Evolutionary conservation across 1,284 basidiomycete species (phyloP).

Genomic region (Austroboletus novae-zelandiae): DNA sequence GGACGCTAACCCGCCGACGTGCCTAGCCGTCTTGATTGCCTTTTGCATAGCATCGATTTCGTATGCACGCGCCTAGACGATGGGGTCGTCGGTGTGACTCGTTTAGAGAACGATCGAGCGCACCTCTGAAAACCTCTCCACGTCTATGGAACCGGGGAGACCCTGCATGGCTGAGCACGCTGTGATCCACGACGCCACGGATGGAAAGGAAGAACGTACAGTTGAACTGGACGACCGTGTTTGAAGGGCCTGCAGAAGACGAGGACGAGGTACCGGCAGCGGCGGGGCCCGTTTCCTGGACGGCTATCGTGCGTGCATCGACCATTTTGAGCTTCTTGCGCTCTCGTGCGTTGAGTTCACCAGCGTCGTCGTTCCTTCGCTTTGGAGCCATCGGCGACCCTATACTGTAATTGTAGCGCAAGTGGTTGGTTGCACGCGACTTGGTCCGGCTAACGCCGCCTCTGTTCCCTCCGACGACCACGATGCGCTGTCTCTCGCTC

Average conservation of each 20-base stretch:
- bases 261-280: not conserved
- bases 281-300: conserved; percentile 44
- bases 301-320: conserved; percentile 63
- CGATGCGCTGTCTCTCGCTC: conserved; percentile 36
- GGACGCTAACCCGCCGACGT: conserved; percentile 10
- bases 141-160: conserved; percentile 75
- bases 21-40: conserved; percentile 81
- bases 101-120: conserved; percentile 6
- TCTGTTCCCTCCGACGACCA: conserved; percentile 34
- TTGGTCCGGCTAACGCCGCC: conserved; percentile 17
- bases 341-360: conserved; percentile 47
- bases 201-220: conserved; percentile 31
- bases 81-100: not conserved
- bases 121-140: conserved; percentile 86
- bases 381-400: conserved; percentile 46
- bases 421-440: not conserved
- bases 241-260: conserved; percentile 38
- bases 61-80: conserved; percentile 69
- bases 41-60: conserved; percentile 87
- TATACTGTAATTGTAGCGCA: too few relatives aligned
- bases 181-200: not conserved
- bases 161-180: conserved; percentile 47
- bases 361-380: conserved; percentile 42
- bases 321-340: conserved; percentile 68
- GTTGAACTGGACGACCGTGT: conserved; percentile 35